Percentiles rank a stretch among this genome's conserved stretches.
Conservation (phyloP, 345 rosid species). For the Lepidium africanum region DNA sequence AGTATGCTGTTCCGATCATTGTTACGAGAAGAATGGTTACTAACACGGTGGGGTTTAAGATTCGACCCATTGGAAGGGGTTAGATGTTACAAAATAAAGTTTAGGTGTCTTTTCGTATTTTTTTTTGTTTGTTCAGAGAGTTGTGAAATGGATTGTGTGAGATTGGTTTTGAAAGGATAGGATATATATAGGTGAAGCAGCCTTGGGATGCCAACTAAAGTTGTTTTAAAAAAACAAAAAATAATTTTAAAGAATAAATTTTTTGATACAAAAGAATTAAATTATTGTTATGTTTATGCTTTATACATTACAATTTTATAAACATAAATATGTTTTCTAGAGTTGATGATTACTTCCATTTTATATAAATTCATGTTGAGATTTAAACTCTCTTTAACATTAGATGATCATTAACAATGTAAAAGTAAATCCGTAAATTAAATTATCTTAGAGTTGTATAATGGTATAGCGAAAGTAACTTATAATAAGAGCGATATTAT, state of each 20-base stretch:
- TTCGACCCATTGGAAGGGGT: slow-evolving; percentile 19
- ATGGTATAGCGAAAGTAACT: no score
- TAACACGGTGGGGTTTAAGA: slow-evolving; percentile 5
- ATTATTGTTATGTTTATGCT: background rate
- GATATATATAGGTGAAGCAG: slow-evolving; percentile 12
- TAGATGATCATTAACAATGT: no score
- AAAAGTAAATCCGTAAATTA: no score
- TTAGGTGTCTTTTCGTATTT: background rate
- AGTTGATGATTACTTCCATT: no score
- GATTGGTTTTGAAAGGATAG: slow-evolving; percentile 21
- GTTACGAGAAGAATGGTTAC: slow-evolving; percentile 14
- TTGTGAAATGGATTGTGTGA: background rate
- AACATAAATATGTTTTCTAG: no score
- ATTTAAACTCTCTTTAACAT: no score
- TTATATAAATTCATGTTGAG: no score
- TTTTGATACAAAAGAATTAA: background rate
- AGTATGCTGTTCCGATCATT: slow-evolving; percentile 25
- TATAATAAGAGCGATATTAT: no score
- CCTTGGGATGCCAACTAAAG: slow-evolving; percentile 26
- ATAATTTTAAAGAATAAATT: background rate
- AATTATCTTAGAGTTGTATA: no score
- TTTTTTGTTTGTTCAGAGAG: slow-evolving; percentile 12
- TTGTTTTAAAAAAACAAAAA: background rate
- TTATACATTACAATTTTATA: background rate
- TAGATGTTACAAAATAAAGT: background rate